These are phyloP conservation scores for Phytophthora pseudosyringae DNA, from an alignment of 352 stramenopile species.

Conservation along the genomic window DNA sequence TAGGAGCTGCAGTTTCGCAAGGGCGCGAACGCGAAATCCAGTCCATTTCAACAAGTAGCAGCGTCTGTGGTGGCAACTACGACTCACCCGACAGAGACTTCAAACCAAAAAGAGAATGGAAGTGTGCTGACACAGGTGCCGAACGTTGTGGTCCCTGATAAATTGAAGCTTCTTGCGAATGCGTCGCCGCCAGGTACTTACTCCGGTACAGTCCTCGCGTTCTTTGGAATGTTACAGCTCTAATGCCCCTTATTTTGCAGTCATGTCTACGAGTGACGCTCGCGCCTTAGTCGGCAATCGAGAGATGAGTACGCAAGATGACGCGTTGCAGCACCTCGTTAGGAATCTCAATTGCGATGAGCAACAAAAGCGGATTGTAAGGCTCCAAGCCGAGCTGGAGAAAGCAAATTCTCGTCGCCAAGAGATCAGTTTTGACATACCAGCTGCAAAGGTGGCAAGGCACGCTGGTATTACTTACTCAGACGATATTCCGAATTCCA, in stretches of 20 bases:
- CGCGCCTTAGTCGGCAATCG: slow-evolving; percentile 2
- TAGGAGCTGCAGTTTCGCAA: slow-evolving; percentile 48
- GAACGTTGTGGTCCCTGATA: not conserved
- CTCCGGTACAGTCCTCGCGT: not conserved
- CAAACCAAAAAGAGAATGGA: slow-evolving; percentile 16
- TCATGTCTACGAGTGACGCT: not conserved
- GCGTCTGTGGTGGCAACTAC: slow-evolving; percentile 15
- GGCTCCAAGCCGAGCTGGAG: slow-evolving; percentile 40
- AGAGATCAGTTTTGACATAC: slow-evolving; percentile 10
- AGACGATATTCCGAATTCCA: not conserved
- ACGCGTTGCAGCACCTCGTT: slow-evolving; percentile 35
- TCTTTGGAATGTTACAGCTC: not conserved
- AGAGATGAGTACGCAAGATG: slow-evolving; percentile 11
- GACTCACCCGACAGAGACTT: not conserved
- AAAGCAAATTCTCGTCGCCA: slow-evolving; percentile 33
- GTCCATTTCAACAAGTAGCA: slow-evolving; percentile 37
- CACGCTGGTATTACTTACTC: not conserved
- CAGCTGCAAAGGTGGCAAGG: not conserved
- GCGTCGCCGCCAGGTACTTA: slow-evolving; percentile 13
- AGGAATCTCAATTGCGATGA: slow-evolving; percentile 36
- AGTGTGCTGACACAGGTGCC: not conserved
- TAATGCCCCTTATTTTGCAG: not conserved
- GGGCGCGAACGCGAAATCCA: slow-evolving; percentile 11
- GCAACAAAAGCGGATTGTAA: slow-evolving; percentile 48
- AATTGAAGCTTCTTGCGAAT: not conserved